Evolutionary conservation across 176 grass and related monocot species (phyloP), one percentile per base, ranked within the genome.

Genomic region (Hordeum vulgare): DNA sequence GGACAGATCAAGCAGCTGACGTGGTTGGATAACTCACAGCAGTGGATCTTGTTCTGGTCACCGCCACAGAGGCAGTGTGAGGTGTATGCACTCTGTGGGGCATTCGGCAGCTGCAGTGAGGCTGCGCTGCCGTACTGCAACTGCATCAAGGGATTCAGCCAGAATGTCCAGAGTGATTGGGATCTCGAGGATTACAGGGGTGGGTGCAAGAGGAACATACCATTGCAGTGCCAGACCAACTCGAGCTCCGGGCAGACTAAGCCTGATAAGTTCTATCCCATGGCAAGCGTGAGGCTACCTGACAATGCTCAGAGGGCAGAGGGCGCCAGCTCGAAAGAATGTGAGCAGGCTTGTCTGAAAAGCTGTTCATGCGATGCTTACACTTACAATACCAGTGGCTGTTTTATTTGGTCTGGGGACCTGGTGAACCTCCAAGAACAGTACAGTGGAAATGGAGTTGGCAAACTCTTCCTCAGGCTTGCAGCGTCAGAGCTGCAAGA

Each of bases 341-440:
- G 95, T 34, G 73, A 89, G 39, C 40, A 25, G 5, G 83, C 81
- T 64, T 97, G 94, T 84, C 81, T 94, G 75, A 92, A 34, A 2
- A 92, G 58, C 20, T 97, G 95, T 80, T 75, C 81, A 26, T 97
- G 95, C 51, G 89, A 76, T 26, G 95, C 92, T 31, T 97, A 94
- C 71, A 74, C 92, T 11, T 94, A 86, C 60, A 66, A 89, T 27
- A 71, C 24, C 3, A 87, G 40, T 31, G 77, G 90, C 27, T 97
- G 95, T 75, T 94, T 74, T 69, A 66, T 97, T 36, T 97, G 88
- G 95, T 33, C 90, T 4, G 88, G 84, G 28, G 86, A 90, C 65
- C 70, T 97, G 28, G 8, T 87, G 21, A 91, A 94, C 71, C 86
- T 94, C 29, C 90, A 94, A 62, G 87, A 97, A 12, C 59, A 83